Conservation (phyloP, 2,329 filamentous ascomycete genomes). For the Epichloe aotearoae region DNA sequence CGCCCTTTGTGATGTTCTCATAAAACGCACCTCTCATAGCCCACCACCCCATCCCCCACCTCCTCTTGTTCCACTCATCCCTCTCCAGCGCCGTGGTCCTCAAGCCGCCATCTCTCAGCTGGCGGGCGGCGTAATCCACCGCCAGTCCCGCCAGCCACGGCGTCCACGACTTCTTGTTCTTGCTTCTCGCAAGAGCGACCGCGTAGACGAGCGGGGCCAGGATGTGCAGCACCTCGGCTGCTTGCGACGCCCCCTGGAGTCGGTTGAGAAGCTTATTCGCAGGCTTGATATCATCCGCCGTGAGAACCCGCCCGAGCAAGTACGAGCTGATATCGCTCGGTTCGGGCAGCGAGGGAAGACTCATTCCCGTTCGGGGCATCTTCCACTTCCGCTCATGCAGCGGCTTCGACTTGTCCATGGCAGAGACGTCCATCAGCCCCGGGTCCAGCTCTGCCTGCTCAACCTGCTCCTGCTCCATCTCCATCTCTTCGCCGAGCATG, state of each 20-base stretch:
- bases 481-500: conserved; percentile 21
- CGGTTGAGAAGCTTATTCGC: conserved; percentile 76
- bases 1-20: conserved; percentile 70
- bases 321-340: conserved; percentile 75
- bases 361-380: conserved; percentile 90
- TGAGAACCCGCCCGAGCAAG: conserved; percentile 78
- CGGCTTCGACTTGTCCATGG: conserved; percentile 10
- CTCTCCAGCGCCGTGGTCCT: conserved; percentile 77
- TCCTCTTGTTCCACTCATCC: conserved; percentile 78
- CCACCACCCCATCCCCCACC: conserved; percentile 93
- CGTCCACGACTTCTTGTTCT: conserved; percentile 69
- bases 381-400: conserved; percentile 53
- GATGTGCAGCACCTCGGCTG: conserved; percentile 87
- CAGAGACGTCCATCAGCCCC: conserved; percentile 26
- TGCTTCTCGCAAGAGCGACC: conserved; percentile 58
- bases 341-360: conserved; percentile 69
- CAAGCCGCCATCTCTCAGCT: conserved; percentile 61
- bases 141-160: conserved; percentile 82
- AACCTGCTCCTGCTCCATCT: conserved; percentile 30
- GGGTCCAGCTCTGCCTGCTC: conserved; percentile 25
- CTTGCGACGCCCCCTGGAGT: conserved; percentile 57
- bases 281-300: conserved; percentile 92
- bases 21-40: conserved; percentile 93
- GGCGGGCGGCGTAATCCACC: conserved; percentile 79
- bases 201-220: conserved; percentile 81